phyloP scores from a whole-genome alignment of 306 rosid species.

The Quercus aquifolioides region DNA sequence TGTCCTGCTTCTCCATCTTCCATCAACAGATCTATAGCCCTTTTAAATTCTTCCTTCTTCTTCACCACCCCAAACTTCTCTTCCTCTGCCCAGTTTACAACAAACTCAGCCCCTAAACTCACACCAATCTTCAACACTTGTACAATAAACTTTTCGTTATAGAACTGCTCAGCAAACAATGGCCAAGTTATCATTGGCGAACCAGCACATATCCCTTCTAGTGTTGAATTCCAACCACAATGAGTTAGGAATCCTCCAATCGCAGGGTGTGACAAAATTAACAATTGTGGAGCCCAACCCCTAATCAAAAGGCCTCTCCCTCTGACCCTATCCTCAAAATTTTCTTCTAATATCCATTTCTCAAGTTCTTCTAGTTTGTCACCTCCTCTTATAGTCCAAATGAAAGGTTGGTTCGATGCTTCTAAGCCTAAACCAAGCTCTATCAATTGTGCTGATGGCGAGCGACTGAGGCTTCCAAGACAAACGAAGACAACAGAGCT shows the following conservation, averaged over 20 bases:
- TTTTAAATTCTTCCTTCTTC: neutral
- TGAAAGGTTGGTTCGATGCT: conserved; percentile 40
- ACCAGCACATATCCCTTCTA: conserved; percentile 54
- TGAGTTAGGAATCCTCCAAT: conserved; percentile 68
- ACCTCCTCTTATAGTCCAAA: conserved; percentile 46
- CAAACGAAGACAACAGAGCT: conserved; percentile 41
- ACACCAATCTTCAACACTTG: conserved; percentile 9
- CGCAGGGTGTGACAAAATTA: conserved; percentile 47
- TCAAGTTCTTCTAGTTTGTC: conserved; percentile 35
- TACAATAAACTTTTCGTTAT: conserved; percentile 41
- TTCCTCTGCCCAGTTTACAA: conserved; percentile 3
- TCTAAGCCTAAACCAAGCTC: conserved; percentile 59
- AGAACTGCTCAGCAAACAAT: conserved; percentile 55
- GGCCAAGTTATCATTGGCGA: conserved; percentile 65
- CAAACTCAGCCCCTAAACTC: neutral
- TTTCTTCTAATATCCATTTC: conserved; percentile 35
- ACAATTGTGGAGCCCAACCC: conserved; percentile 71
- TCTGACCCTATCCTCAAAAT: conserved; percentile 43
- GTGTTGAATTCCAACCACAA: conserved; percentile 65
- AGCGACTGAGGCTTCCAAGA: conserved; percentile 50
- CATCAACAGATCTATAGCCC: conserved; percentile 11
- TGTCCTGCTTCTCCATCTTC: conserved; percentile 7
- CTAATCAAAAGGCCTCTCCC: conserved; percentile 32
- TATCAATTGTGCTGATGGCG: conserved; percentile 25
- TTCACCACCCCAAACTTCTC: conserved; percentile 13